Conservation (phyloP, 345 rosid genomes). For the Populus deltoides region DNA sequence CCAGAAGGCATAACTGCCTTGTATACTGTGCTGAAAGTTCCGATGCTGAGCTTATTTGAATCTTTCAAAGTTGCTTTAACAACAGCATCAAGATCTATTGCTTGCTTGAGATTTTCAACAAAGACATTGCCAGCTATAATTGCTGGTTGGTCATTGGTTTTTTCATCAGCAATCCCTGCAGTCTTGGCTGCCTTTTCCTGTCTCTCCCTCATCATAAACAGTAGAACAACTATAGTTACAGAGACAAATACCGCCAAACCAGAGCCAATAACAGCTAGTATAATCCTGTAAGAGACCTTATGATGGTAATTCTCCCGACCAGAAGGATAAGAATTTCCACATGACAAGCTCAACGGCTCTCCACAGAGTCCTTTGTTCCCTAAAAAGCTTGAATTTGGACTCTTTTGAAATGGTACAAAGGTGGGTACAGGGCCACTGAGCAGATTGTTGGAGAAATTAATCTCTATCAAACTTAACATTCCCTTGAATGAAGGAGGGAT, state of each 20-base stretch:
- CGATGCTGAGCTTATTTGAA: constrained; percentile 68
- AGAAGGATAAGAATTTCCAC: constrained; percentile 42
- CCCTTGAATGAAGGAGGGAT: constrained; percentile 34
- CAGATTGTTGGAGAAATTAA: constrained; percentile 31
- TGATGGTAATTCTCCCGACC: constrained; percentile 55
- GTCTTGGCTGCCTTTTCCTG: constrained; percentile 78
- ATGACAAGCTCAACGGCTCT: constrained; percentile 62
- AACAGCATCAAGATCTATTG: constrained; percentile 80
- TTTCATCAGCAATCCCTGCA: constrained; percentile 45
- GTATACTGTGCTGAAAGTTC: constrained; percentile 89
- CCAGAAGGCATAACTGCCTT: constrained; percentile 97
- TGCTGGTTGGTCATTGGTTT: constrained; percentile 45
- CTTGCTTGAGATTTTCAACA: constrained; percentile 83
- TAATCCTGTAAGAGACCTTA: constrained; percentile 76
- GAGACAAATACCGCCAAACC: constrained; percentile 84
- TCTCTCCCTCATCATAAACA: constrained; percentile 92
- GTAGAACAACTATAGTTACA: constrained; percentile 75
- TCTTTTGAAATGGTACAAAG: constrained; percentile 83
- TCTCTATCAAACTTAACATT: constrained; percentile 35
- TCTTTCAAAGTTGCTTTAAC: constrained; percentile 83
- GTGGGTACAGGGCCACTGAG: constrained; percentile 39
- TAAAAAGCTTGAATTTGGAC: constrained; percentile 68
- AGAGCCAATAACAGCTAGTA: constrained; percentile 84
- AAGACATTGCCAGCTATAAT: constrained; percentile 78
- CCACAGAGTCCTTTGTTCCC: constrained; percentile 91